phyloP scores from a whole-genome alignment of 2,329 filamentous ascomycete species.

The Clonostachys sp. region DNA sequence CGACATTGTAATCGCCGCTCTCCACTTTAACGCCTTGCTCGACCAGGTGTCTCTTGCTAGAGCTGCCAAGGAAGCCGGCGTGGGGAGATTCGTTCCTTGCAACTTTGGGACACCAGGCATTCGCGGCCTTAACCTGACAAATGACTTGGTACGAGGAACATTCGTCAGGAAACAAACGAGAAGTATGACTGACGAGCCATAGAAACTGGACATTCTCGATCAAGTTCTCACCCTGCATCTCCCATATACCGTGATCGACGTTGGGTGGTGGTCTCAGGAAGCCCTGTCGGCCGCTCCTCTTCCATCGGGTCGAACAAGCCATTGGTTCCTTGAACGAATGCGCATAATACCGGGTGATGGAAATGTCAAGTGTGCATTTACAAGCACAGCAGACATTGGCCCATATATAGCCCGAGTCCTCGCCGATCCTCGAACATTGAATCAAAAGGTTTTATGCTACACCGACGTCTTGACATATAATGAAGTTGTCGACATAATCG shows the following conservation, averaged over 20 bases:
- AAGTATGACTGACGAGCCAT: background rate
- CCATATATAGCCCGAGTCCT: conserved; percentile 45
- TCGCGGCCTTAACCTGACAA: conserved; percentile 20
- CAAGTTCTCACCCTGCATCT: conserved; percentile 40
- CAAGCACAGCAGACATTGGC: conserved; percentile 48
- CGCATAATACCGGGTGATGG: conserved; percentile 39
- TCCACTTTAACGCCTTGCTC: conserved; percentile 23
- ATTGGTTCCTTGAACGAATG: conserved; percentile 17
- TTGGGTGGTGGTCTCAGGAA: conserved; percentile 55
- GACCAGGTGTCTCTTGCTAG: conserved; percentile 39
- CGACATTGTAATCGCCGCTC: conserved; percentile 38
- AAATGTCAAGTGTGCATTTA: conserved; percentile 32
- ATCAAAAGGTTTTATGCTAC: conserved; percentile 44
- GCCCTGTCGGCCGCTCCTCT: conserved; percentile 17
- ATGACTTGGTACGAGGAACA: conserved; percentile 10
- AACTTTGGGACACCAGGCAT: conserved; percentile 40
- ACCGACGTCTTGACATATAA: conserved; percentile 38
- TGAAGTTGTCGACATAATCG: conserved; percentile 37
- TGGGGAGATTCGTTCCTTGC: conserved; percentile 47
- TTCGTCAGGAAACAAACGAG: background rate
- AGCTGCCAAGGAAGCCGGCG: conserved; percentile 41
- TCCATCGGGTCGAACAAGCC: conserved; percentile 29
- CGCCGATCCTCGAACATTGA: conserved; percentile 45
- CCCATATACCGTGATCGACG: conserved; percentile 52
- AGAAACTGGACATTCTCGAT: conserved; percentile 45